Conservation (phyloP, 805 yeast species). For the Nakazawaea laoshanensis region DNA sequence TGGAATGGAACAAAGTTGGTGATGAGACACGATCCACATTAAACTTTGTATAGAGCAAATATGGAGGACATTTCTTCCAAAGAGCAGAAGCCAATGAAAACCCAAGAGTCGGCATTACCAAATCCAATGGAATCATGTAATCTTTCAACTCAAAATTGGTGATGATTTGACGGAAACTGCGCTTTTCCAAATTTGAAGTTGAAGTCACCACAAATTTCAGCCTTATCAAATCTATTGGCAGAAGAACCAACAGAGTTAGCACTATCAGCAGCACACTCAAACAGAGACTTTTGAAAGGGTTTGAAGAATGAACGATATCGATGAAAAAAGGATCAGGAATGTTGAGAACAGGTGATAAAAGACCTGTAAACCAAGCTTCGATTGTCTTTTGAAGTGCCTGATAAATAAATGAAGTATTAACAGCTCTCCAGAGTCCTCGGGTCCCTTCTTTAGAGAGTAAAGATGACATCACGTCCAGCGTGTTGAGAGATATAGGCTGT, state of each 20-base stretch:
- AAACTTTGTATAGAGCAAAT: constrained; percentile 46
- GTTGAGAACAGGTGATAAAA: constrained; percentile 69
- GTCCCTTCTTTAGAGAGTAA: constrained; percentile 65
- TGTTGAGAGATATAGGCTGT: constrained; percentile 51
- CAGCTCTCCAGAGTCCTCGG: constrained; percentile 63
- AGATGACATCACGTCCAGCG: constrained; percentile 56
- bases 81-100: constrained; percentile 53
- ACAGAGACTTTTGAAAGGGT: constrained; percentile 58
- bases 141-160: constrained; percentile 34
- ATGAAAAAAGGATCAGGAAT: constrained; percentile 87
- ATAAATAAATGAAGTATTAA: constrained; percentile 72
- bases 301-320: constrained; percentile 73
- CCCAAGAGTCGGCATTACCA: constrained; percentile 61
- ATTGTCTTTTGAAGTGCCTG: constrained; percentile 67
- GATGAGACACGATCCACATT: constrained; percentile 61
- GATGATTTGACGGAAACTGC: constrained; percentile 70
- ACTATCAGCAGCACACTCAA: constrained; percentile 67
- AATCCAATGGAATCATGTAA: constrained; percentile 45
- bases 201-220: constrained; percentile 70
- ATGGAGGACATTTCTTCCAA: constrained; percentile 61
- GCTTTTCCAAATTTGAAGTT: constrained; percentile 32
- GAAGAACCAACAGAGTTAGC: constrained; percentile 59
- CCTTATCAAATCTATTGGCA: constrained; percentile 78
- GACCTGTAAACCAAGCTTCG: constrained; percentile 89
- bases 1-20: constrained; percentile 50